Conservation (phyloP, 2,329 filamentous ascomycete species). For the Claviceps monticola region DNA sequence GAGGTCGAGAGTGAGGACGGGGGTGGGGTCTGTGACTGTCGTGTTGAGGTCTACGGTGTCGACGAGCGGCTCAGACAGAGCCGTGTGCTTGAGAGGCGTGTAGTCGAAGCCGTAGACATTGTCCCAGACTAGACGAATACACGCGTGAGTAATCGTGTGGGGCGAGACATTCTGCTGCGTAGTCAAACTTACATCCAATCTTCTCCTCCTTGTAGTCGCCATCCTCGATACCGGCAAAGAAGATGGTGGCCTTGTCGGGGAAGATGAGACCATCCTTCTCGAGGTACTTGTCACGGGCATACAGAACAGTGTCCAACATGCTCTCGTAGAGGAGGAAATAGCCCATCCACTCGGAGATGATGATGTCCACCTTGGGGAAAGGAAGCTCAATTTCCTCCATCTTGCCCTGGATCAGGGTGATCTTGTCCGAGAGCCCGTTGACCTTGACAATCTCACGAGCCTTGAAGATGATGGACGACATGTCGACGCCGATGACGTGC, state of each 20-base stretch:
- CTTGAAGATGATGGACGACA: constrained; percentile 99
- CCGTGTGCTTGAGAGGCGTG: constrained; percentile 81
- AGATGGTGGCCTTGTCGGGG: constrained; percentile 97
- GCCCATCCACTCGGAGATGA: constrained; percentile 99
- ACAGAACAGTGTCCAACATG: constrained; percentile 97
- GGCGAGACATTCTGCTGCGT: too few species aligned
- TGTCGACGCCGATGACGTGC: constrained; percentile 97
- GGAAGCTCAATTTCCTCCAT: constrained; percentile 97
- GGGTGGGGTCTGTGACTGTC: constrained; percentile 79
- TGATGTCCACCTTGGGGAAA: constrained; percentile 94
- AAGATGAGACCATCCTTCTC: constrained; percentile 82
- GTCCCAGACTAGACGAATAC: constrained; percentile 75
- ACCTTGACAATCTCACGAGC: constrained; percentile 84
- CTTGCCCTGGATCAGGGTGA: constrained; percentile 95
- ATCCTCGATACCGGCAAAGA: constrained; percentile 92
- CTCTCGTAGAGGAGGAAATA: constrained; percentile 98
- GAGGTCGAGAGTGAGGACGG: constrained; percentile 78
- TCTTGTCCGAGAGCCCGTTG: constrained; percentile 90
- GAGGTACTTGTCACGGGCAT: constrained; percentile 88
- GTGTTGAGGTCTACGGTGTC: constrained; percentile 97
- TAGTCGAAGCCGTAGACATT: constrained; percentile 99
- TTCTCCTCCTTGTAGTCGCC: constrained; percentile 99
- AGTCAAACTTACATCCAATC: constrained; percentile 70
- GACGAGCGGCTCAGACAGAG: constrained; percentile 88
- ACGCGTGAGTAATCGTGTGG: background rate